Evolutionary conservation across 768 basidiomycete species (phyloP).

Genomic region (Lentinus tigrinus): DNA sequence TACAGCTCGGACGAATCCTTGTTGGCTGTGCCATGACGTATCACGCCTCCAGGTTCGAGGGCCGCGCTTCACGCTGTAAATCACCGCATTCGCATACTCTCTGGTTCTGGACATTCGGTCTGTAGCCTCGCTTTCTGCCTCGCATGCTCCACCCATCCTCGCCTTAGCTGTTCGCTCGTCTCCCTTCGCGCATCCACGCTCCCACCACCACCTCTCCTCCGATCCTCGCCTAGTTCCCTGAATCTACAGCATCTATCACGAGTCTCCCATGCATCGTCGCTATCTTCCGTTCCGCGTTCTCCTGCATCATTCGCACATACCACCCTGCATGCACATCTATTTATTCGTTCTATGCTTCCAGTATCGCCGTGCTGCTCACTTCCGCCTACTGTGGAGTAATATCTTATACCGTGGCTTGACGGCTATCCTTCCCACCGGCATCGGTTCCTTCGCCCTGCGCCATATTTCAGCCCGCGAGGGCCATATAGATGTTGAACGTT

Average conservation of each 20-base stretch:
- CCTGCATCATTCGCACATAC: neutral
- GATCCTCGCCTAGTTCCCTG: neutral
- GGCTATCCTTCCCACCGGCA: too few species aligned
- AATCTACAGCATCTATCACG: neutral
- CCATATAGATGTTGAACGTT: too few species aligned
- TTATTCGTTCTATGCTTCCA: conserved; percentile 11
- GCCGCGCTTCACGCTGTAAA: too few species aligned
- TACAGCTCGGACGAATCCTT: too few species aligned
- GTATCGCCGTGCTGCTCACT: neutral
- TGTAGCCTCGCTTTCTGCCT: too few species aligned
- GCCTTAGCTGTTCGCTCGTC: neutral
- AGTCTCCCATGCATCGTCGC: neutral
- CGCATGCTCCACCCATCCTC: too few species aligned
- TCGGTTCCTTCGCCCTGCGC: too few species aligned
- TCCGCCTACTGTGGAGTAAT: neutral
- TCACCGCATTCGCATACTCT: too few species aligned
- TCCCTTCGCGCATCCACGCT: neutral
- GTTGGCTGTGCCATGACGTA: too few species aligned
- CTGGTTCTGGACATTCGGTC: too few species aligned
- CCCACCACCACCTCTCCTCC: neutral
- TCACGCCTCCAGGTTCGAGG: too few species aligned
- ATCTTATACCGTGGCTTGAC: neutral
- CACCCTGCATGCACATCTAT: conserved; percentile 15
- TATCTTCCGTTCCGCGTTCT: neutral
- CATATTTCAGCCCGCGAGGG: too few species aligned